Conservation (phyloP, 306 rosid species). For the Benincasa hispida region DNA sequence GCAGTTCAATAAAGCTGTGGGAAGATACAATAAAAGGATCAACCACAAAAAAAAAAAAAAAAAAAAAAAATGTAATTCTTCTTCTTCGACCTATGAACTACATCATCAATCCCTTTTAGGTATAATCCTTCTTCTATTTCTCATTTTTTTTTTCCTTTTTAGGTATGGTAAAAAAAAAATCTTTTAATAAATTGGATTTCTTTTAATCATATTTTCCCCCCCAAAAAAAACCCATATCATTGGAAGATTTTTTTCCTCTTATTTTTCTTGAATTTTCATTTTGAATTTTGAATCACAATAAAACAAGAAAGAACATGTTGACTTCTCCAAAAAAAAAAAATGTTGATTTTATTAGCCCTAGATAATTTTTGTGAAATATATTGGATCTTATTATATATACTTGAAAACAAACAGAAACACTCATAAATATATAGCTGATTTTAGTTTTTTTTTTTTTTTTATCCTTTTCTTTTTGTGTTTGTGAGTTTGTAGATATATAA, state of each 20-base stretch:
- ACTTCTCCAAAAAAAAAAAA: too few species aligned
- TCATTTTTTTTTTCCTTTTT: not conserved
- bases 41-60: not conserved
- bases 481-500: not conserved
- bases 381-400: not conserved
- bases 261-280: not conserved
- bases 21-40: conserved; percentile 55
- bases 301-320: not conserved
- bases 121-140: not conserved
- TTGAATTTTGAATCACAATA: not conserved
- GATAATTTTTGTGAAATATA: not conserved
- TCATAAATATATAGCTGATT: not conserved
- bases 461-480: not conserved
- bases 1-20: conserved; percentile 95
- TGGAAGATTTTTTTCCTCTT: too few species aligned
- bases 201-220: too few species aligned
- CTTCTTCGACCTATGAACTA: not conserved
- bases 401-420: conserved; percentile 3
- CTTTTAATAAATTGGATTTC: too few species aligned
- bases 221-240: too few species aligned
- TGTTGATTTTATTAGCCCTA: not conserved
- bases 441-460: not conserved
- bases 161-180: too few species aligned
- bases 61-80: not conserved
- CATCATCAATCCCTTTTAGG: not conserved